Percentiles rank a stretch among this genome's conserved stretches.
These are phyloP conservation scores for Paraurostyla sp. DNA, from an alignment of 73 alveolate species.

Conservation along the genomic window DNA sequence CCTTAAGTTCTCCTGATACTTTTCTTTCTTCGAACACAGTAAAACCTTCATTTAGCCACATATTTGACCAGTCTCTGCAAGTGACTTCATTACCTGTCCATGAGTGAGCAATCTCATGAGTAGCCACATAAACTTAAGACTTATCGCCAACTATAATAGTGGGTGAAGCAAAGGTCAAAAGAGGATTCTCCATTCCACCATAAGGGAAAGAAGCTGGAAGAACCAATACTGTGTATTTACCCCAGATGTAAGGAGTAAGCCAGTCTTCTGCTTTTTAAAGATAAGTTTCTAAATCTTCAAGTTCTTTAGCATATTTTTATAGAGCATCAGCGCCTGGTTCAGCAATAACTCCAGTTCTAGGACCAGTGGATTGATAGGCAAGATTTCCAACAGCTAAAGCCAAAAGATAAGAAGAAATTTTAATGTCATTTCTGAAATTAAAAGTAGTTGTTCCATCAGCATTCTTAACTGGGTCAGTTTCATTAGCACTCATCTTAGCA, in stretches of 20 bases:
- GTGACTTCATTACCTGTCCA: constrained; percentile 94
- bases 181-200: constrained; percentile 97
- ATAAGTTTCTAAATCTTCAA: constrained; percentile 75
- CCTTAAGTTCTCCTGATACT: constrained; percentile 55
- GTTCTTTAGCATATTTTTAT: constrained; percentile 72
- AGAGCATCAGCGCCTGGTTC: constrained; percentile 75
- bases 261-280: constrained; percentile 70
- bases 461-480: constrained; percentile 23
- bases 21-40: constrained; percentile 89
- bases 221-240: constrained; percentile 79
- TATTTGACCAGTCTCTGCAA: constrained; percentile 87
- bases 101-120: constrained; percentile 93
- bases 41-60: constrained; percentile 95
- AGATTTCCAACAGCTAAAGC: constrained; percentile 90
- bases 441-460: constrained; percentile 46
- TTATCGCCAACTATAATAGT: constrained; percentile 84
- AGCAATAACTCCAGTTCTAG: constrained; percentile 79
- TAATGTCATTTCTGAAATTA: constrained; percentile 82
- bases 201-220: constrained; percentile 92
- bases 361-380: constrained; percentile 67
- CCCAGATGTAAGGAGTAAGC: constrained; percentile 88
- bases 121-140: constrained; percentile 83
- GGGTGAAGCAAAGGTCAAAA: constrained; percentile 91
- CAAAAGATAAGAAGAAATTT: constrained; percentile 85
- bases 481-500: constrained; percentile 67